phyloP scores from a whole-genome alignment of 164 flowering plant genomes.

The Stephania yunnanensis region DNA sequence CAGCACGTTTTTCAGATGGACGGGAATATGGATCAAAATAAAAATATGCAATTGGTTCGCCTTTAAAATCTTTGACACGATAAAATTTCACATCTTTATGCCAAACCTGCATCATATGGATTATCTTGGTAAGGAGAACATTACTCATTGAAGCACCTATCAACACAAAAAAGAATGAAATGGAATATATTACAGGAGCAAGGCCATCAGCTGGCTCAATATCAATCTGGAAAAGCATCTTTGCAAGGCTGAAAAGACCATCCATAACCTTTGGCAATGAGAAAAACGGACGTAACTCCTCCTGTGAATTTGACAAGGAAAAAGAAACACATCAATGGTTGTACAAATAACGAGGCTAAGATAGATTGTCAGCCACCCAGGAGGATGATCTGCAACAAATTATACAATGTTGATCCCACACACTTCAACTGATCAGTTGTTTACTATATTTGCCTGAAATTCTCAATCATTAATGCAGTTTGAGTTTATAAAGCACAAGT shows the following conservation, averaged over 20 bases:
- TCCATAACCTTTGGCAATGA: constrained; percentile 97
- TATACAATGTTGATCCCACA: not conserved
- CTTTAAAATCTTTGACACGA: constrained; percentile 68
- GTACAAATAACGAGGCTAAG: not conserved
- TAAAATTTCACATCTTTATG: constrained; percentile 78
- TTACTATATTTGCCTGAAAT: not conserved
- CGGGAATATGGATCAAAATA: constrained; percentile 97
- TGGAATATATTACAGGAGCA: constrained; percentile 60
- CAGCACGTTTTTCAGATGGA: constrained; percentile 91
- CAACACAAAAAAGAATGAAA: constrained; percentile 13
- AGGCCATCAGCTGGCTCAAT: constrained; percentile 87
- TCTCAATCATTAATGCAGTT: not conserved
- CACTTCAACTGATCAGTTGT: not conserved
- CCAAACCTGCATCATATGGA: constrained; percentile 64
- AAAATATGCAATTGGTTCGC: constrained; percentile 85
- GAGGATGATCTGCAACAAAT: not conserved
- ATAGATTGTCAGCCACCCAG: not conserved
- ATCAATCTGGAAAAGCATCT: constrained; percentile 68
- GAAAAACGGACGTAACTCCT: constrained; percentile 89
- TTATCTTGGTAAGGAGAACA: not conserved
- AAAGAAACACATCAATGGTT: not conserved
- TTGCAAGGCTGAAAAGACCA: constrained; percentile 87
- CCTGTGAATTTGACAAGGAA: constrained; percentile 40
- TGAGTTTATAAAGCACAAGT: not conserved
- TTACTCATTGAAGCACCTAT: not conserved